Percentiles rank a stretch among this genome's conserved stretches.
Conservation (phyloP, 208 protist species). For the Herpetomonas samuelpessoai region DNA sequence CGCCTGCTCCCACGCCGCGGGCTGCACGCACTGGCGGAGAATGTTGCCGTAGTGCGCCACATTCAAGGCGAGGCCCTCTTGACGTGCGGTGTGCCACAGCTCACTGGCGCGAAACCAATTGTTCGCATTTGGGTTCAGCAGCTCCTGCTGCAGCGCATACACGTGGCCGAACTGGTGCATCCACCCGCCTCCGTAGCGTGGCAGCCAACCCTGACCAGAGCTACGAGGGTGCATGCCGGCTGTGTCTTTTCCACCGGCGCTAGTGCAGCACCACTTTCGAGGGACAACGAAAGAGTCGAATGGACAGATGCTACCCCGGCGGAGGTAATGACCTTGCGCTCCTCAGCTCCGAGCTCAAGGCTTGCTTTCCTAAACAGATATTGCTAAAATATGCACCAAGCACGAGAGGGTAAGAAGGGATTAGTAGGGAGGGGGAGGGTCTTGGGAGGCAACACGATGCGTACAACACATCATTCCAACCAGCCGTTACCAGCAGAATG, state of each 20-base stretch:
- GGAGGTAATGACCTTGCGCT: too few species aligned
- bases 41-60: slow-evolving; percentile 68
- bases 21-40: slow-evolving; percentile 73
- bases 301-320: too few species aligned
- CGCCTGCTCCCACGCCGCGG: slow-evolving; percentile 63
- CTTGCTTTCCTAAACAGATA: too few species aligned
- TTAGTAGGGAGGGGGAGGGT: too few species aligned
- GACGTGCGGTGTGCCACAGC: slow-evolving; percentile 79
- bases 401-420: too few species aligned
- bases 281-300: slow-evolving; percentile 8
- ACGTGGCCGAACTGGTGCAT: slow-evolving; percentile 92
- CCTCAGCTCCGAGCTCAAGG: too few species aligned
- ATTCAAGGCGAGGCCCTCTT: slow-evolving; percentile 80
- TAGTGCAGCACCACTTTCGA: slow-evolving; percentile 11
- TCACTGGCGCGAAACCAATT: slow-evolving; percentile 84
- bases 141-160: slow-evolving; percentile 84
- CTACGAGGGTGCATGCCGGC: slow-evolving; percentile 46
- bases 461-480: too few species aligned
- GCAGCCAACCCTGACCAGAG: slow-evolving; percentile 65
- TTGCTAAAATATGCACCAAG: too few species aligned
- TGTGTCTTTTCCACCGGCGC: not conserved
- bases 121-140: slow-evolving; percentile 59
- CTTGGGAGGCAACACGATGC: too few species aligned
- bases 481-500: too few species aligned
- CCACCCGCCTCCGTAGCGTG: slow-evolving; percentile 84